These are phyloP conservation scores for Neofusicoccum parvum DNA, from an alignment of 2,329 filamentous ascomycete genomes.

Conservation along the genomic window DNA sequence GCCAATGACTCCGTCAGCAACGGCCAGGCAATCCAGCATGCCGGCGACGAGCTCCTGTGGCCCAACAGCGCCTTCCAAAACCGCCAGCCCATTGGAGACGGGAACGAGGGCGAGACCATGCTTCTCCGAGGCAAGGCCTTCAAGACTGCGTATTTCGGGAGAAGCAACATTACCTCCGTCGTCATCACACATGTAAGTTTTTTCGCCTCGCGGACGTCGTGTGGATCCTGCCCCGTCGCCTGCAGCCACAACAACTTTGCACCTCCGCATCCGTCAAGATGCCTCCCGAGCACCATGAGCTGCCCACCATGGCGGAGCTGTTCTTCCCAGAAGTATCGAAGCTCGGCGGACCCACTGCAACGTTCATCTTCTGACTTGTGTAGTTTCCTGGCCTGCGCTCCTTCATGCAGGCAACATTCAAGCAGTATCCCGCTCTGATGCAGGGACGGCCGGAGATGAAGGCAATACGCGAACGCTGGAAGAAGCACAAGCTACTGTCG, in stretches of 20 bases:
- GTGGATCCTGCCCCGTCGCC: background rate
- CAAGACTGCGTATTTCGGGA: constrained; percentile 49
- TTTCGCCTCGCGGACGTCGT: background rate
- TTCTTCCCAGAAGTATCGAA: background rate
- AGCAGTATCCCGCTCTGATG: constrained; percentile 32
- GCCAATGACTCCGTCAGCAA: constrained; percentile 29
- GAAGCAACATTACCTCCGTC: constrained; percentile 41
- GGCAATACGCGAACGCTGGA: constrained; percentile 25
- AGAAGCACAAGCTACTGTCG: background rate
- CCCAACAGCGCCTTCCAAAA: constrained; percentile 22
- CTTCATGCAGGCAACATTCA: constrained; percentile 25
- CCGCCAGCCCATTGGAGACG: background rate
- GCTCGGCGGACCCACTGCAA: background rate
- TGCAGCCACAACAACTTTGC: background rate
- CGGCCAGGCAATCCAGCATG: constrained; percentile 20
- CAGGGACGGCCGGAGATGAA: constrained; percentile 39
- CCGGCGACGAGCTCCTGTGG: constrained; percentile 21
- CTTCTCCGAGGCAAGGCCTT: constrained; percentile 48
- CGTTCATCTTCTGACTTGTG: constrained; percentile 15
- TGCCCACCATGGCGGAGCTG: background rate
- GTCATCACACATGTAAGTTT: constrained; percentile 36
- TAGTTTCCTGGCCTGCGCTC: constrained; percentile 40
- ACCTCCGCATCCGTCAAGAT: background rate
- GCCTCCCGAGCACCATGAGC: background rate
- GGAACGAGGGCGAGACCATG: constrained; percentile 37